Evolutionary conservation across 257 asterid genomes (phyloP), one percentile per base, ranked within the genome.

Genomic region (Nicotiana tabacum): DNA sequence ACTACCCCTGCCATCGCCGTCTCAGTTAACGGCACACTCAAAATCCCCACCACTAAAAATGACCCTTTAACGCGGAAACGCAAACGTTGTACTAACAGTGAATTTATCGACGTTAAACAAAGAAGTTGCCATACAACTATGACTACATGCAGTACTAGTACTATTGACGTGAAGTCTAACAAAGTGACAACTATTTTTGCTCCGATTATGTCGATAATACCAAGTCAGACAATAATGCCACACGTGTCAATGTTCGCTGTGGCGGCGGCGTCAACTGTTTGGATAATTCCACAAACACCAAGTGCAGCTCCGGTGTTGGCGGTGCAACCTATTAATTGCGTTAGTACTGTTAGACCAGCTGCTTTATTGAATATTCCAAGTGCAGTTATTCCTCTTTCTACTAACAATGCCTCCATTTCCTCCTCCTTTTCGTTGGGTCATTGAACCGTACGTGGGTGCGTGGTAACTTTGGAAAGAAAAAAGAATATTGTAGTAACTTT

Each of bases 1-100:
- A 92, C 95, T 5, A 84, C 90, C 82, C 97, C 97, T 68, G 92
- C 97, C 48, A 91, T 92, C 37, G 94, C 97, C 77, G 87, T 81
- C 66, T 90, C 95, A 1, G 93, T 93, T 84, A 93, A 92, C 88
- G 95, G 96, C 30, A 83, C 92, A 0, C 67, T 91, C 4, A 90
- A 88, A 77, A 84, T 93, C 82, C 96, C 93, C 66, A 91, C 93
- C 82, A 48, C 87, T 10, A 62, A 62, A 13, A 35, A 15, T 18
- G n/a, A 78, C 61, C 17, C 39, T 68, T 21, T 77, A 0, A 80
- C 85, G 17, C 84, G 85, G 4, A 91, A 89, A 83, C 92, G 93
- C 57, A 82, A 77, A 78, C 85, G 87, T 12, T 83, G 58, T 18
- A 16, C 29, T n/a, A 17, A 3, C 21, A 24, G 56, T 37, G 21